Evolutionary conservation across 768 basidiomycete genomes (phyloP).

Genomic region (Lactifluus echinatus): DNA sequence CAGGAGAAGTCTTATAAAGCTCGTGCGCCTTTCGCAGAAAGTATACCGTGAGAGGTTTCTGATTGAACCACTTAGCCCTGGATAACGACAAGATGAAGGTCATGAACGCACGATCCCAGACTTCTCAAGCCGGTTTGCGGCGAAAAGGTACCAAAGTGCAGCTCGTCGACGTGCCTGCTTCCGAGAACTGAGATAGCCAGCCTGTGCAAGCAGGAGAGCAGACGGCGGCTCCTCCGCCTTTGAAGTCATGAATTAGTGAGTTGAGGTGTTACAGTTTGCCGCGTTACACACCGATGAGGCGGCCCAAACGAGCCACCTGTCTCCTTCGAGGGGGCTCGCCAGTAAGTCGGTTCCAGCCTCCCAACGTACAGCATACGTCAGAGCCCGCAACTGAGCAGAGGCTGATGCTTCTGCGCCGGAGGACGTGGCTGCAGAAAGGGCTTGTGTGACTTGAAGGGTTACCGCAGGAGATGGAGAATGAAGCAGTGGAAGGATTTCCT

Average conservation of each 20-base stretch:
- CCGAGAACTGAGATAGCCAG: constrained; percentile 56
- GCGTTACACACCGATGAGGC: constrained; percentile 59
- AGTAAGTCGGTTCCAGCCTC: constrained; percentile 55
- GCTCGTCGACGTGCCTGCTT: constrained; percentile 54
- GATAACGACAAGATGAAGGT: background rate
- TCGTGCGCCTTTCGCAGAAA: constrained; percentile 66
- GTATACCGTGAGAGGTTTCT: constrained; percentile 85
- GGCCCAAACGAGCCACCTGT: constrained; percentile 81
- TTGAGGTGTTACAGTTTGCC: background rate
- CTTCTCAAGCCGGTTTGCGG: constrained; percentile 73
- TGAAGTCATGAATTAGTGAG: constrained; percentile 18
- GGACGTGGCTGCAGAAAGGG: constrained; percentile 43
- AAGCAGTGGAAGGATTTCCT: constrained; percentile 80
- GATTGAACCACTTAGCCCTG: background rate
- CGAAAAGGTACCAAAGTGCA: constrained; percentile 70
- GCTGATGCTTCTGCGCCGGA: constrained; percentile 43
- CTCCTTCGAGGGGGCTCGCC: constrained; percentile 53
- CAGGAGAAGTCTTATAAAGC: constrained; percentile 42
- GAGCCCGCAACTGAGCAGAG: constrained; percentile 56
- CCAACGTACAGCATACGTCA: constrained; percentile 70
- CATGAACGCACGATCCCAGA: constrained; percentile 64
- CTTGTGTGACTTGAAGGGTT: constrained; percentile 50
- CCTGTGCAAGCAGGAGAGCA: constrained; percentile 73
- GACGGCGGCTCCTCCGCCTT: constrained; percentile 80
- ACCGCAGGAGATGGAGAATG: constrained; percentile 58